phyloP scores from a whole-genome alignment of 2,329 filamentous ascomycete genomes.

The Fusarium zealandicum region DNA sequence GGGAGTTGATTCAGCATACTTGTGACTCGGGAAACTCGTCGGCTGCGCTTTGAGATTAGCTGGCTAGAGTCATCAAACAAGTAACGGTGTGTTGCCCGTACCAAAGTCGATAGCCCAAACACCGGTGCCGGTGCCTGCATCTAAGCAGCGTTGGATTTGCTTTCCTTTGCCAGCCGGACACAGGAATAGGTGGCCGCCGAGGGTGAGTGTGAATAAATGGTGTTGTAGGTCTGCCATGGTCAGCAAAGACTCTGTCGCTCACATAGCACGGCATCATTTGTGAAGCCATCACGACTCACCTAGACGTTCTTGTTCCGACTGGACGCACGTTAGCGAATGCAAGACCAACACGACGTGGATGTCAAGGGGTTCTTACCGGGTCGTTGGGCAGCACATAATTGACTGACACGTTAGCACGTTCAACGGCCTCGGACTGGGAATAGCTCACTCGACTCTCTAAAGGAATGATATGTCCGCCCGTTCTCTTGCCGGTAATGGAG shows the following conservation, averaged over 20 bases:
- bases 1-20: constrained; percentile 15
- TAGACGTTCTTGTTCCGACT: constrained; percentile 45
- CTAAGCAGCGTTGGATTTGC: constrained; percentile 46
- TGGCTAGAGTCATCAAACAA: too few species aligned
- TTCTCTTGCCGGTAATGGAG: constrained; percentile 48
- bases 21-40: constrained; percentile 44
- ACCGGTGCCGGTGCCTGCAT: constrained; percentile 59
- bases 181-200: constrained; percentile 42
- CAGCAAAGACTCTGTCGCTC: not conserved
- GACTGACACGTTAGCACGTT: constrained; percentile 8
- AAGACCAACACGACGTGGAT: not conserved
- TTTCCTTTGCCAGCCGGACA: constrained; percentile 37
- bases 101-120: constrained; percentile 56
- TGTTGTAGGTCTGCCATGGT: constrained; percentile 46
- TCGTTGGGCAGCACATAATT: constrained; percentile 45
- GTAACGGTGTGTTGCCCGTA: constrained; percentile 3
- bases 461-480: constrained; percentile 50
- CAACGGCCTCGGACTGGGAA: fast-evolving
- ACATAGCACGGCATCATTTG: too few species aligned
- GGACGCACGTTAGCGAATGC: constrained; percentile 17
- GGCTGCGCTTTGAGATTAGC: constrained; percentile 29
- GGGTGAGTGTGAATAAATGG: constrained; percentile 45
- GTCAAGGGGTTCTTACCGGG: constrained; percentile 27
- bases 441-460: constrained; percentile 39
- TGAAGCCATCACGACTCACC: too few species aligned